These are phyloP conservation scores for Meripilus lineatus DNA, from an alignment of 1,284 basidiomycete species.

Conservation along the genomic window DNA sequence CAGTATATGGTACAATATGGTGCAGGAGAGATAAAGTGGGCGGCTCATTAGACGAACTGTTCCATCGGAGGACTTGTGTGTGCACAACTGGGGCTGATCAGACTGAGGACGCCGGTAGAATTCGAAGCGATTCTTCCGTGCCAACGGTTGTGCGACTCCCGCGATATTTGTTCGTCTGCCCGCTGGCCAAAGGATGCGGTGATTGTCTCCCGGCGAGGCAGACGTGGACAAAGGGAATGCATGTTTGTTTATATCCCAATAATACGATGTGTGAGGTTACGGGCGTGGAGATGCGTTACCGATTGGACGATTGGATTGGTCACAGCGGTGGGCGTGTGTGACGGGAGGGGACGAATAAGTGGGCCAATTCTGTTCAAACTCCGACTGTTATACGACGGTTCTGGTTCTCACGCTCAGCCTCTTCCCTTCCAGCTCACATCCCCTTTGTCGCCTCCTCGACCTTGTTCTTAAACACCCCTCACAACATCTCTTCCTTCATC, in stretches of 20 bases:
- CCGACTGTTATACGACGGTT: slow-evolving; percentile 1
- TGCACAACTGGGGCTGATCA: slow-evolving; percentile 1
- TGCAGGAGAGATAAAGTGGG: slow-evolving; percentile 1
- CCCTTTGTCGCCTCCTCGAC: slow-evolving; percentile 16
- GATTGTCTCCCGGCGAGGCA: too few species aligned
- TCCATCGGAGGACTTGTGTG: background rate
- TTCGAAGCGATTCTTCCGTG: background rate
- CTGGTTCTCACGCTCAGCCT: slow-evolving; percentile 26
- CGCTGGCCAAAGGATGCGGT: too few species aligned
- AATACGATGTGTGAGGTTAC: too few species aligned
- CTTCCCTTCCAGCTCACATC: slow-evolving; percentile 26
- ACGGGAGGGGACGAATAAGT: background rate
- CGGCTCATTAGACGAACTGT: too few species aligned
- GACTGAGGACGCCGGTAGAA: background rate
- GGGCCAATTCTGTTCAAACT: slow-evolving; percentile 5
- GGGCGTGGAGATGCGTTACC: too few species aligned
- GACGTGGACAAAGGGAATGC: too few species aligned
- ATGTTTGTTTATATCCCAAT: too few species aligned
- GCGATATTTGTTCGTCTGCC: too few species aligned
- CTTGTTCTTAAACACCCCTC: slow-evolving; percentile 26
- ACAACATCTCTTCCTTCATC: slow-evolving; percentile 25
- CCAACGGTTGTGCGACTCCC: too few species aligned
- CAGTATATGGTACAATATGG: background rate
- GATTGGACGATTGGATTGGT: background rate
- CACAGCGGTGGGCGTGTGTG: background rate